These are phyloP conservation scores for Suillus tomentosus DNA, from an alignment of 768 basidiomycete genomes.

Conservation along the genomic window DNA sequence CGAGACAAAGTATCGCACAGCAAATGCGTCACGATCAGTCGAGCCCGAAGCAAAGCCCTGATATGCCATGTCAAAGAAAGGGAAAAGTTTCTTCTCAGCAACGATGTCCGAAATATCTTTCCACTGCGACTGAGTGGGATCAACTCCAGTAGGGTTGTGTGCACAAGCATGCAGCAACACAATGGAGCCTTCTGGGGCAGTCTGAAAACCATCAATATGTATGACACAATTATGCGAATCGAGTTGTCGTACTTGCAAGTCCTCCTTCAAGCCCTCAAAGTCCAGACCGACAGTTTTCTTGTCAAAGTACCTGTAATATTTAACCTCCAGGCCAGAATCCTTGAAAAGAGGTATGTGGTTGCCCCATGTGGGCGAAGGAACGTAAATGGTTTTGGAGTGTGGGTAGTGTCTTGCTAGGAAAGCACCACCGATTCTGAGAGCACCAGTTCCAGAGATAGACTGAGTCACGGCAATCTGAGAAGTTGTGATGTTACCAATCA, in stretches of 20 bases:
- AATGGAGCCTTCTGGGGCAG: slow-evolving; percentile 76
- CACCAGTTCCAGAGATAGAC: slow-evolving; percentile 97
- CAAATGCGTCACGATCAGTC: slow-evolving; percentile 89
- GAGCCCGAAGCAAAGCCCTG: slow-evolving; percentile 98
- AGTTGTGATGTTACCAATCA: slow-evolving; percentile 13
- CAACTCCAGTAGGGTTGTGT: slow-evolving; percentile 98
- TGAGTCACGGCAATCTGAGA: slow-evolving; percentile 82
- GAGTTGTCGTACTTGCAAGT: slow-evolving; percentile 66
- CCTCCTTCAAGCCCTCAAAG: slow-evolving; percentile 86
- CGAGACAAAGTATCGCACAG: slow-evolving; percentile 90
- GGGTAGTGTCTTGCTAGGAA: slow-evolving; percentile 92
- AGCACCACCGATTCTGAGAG: slow-evolving; percentile 90
- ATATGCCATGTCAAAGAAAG: slow-evolving; percentile 99
- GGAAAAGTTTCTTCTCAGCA: slow-evolving; percentile 89
- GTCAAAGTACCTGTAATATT: slow-evolving; percentile 92
- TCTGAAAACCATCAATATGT: slow-evolving; percentile 36
- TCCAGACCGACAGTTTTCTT: slow-evolving; percentile 90
- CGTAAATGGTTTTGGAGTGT: slow-evolving; percentile 83
- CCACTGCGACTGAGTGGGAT: slow-evolving; percentile 95
- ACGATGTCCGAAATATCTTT: slow-evolving; percentile 83
- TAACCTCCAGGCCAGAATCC: slow-evolving; percentile 93
- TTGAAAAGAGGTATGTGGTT: slow-evolving; percentile 94
- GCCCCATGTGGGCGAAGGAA: slow-evolving; percentile 95
- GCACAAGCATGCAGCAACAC: slow-evolving; percentile 96
- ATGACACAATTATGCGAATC: slow-evolving; percentile 1